These are phyloP conservation scores for Senna tora DNA, from an alignment of 306 rosid species.

Conservation along the genomic window DNA sequence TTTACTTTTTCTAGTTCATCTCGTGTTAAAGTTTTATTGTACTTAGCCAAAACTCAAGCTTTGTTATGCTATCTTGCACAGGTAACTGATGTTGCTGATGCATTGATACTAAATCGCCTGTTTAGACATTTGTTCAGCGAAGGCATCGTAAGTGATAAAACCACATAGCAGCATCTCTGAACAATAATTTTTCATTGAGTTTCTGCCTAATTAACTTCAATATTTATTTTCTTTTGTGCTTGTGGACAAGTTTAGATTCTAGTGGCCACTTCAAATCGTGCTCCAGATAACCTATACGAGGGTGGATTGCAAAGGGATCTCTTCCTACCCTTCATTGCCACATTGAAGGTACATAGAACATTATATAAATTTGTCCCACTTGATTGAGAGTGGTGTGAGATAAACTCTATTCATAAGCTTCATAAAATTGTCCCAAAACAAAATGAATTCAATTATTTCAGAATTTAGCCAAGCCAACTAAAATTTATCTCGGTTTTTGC, in stretches of 20 bases:
- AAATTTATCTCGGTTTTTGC: conserved; percentile 25
- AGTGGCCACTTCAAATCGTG: conserved; percentile 94
- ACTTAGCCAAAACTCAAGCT: conserved; percentile 33
- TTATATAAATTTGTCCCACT: conserved; percentile 9
- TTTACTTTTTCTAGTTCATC: conserved; percentile 22
- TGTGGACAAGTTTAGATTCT: conserved; percentile 71
- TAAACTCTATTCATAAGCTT: conserved; percentile 31
- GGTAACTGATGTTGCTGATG: conserved; percentile 99
- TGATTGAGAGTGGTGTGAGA: conserved; percentile 17
- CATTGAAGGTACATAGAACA: conserved; percentile 67
- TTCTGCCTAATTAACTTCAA: conserved; percentile 33
- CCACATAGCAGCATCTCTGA: conserved; percentile 14
- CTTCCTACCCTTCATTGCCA: conserved; percentile 84
- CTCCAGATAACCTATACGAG: conserved; percentile 88
- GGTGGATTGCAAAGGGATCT: conserved; percentile 98
- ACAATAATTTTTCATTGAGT: conserved; percentile 27
- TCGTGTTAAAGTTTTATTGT: conserved; percentile 10
- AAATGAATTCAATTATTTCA: conserved; percentile 1
- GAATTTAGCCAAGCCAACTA: conserved; percentile 19
- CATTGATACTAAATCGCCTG: conserved; percentile 84
- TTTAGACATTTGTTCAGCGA: conserved; percentile 76
- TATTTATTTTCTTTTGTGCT: conserved; percentile 37
- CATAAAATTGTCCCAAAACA: conserved; percentile 5
- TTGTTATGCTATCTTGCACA: conserved; percentile 37
- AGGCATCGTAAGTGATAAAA: conserved; percentile 73